These are phyloP conservation scores for Microthyrium microscopicum DNA, from an alignment of 2,329 filamentous ascomycete species.

Conservation along the genomic window DNA sequence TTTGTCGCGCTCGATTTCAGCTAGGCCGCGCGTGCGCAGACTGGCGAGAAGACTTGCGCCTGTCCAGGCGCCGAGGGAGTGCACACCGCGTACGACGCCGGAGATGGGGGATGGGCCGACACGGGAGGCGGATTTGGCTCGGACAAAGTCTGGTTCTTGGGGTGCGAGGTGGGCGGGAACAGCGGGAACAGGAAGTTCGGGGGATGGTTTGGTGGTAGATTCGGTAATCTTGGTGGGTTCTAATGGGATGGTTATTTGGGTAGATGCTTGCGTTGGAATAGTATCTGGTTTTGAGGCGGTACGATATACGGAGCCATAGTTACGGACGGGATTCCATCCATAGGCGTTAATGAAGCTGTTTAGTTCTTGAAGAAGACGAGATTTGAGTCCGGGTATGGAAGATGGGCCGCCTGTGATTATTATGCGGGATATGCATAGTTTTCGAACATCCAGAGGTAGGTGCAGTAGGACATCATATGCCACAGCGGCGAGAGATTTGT, in stretches of 20 bases:
- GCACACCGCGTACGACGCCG: conserved; percentile 47
- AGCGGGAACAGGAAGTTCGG: conserved; percentile 9
- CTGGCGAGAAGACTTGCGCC: conserved; percentile 56
- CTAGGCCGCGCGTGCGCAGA: conserved; percentile 51
- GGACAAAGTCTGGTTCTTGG: conserved; percentile 40
- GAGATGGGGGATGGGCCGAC: conserved; percentile 23
- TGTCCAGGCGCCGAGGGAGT: conserved; percentile 57
- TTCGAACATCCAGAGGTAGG: conserved; percentile 66
- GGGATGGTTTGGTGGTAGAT: background rate
- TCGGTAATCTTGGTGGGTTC: background rate
- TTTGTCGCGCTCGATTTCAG: conserved; percentile 52
- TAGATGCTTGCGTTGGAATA: conserved; percentile 14
- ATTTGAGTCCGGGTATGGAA: conserved; percentile 61
- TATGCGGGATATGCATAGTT: conserved; percentile 75
- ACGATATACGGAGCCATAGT: conserved; percentile 33
- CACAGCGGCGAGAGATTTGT: conserved; percentile 59
- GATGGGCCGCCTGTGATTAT: conserved; percentile 72
- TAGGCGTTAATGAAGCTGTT: conserved; percentile 45
- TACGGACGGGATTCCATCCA: conserved; percentile 65
- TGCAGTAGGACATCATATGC: conserved; percentile 60
- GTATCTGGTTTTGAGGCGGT: conserved; percentile 12
- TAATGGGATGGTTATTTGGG: conserved; percentile 10
- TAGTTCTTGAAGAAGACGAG: conserved; percentile 61
- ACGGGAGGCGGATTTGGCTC: conserved; percentile 24
- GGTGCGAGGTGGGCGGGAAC: conserved; percentile 7